Base-by-base conservation (phyloP, 306 rosid species). In the Cicer yamashitae region DNA sequence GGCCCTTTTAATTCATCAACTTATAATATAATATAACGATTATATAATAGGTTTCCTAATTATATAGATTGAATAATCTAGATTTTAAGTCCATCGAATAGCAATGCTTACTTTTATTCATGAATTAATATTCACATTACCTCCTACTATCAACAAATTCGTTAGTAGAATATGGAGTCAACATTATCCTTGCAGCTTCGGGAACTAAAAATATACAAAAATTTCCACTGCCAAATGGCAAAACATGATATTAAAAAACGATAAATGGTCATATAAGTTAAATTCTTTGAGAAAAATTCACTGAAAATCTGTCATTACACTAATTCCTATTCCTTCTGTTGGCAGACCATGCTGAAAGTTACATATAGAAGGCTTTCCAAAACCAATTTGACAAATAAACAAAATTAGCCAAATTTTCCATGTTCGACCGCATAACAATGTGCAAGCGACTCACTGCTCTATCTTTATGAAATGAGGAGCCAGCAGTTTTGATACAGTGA, bases 401-500 rank as follows among this genome's bases (percentile, higher is more conserved):
- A 86, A 88, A 82, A 80, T 62, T 66, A 76, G 77, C 79, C 65
- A 67, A 54, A 59, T 68, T 54, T 78, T 64, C 67, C 67, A 68
- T 46, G 84, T 76, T 65, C 60, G 57, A 41, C 70, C 22, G 51
- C 77, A 34, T 70, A 37, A 52, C 65, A 58, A 71, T 20, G 82
- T 40, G 65, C 75, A 73, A 58, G 82, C 73, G 67, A 73, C 73
- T 86, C 81, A 84, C 76, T 75, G 90, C 76, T 80, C 62, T 75
- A 84, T 18, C 87, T 87, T 91, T 74, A 80, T 79, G 67, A 91
- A 89, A 84, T 89, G 96, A 81, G 89, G 78, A 45, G 86, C 83
- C 77, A 89, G 81, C 62, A 91, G 89, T 79, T 89, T 91, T 17
- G 94, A 64, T 45, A 91, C 92, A 0, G 96, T 84, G 82, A 91